These are phyloP conservation scores for Entamoeba histolytica DNA, from an alignment of 208 protist genomes.

Conservation along the genomic window DNA sequence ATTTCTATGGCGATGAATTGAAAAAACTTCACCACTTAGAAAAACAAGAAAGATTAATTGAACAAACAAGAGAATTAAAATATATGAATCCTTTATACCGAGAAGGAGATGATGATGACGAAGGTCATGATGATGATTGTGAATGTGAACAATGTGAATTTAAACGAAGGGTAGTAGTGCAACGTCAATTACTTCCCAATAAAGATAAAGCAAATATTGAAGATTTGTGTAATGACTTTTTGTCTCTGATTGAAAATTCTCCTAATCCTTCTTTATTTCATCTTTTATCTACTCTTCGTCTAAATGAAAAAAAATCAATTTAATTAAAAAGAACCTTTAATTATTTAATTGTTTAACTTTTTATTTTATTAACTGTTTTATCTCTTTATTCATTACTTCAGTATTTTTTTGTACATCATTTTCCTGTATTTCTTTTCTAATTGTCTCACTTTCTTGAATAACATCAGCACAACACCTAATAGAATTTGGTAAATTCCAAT, in stretches of 20 bases:
- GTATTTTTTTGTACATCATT: too few relatives aligned
- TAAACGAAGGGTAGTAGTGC: neutral
- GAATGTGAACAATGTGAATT: neutral
- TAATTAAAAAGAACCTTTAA: too few relatives aligned
- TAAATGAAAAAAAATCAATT: too few relatives aligned
- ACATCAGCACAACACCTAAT: neutral
- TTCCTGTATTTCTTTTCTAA: too few relatives aligned
- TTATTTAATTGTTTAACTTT: too few relatives aligned
- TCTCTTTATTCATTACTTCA: too few relatives aligned
- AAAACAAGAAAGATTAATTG: neutral
- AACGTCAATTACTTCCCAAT: neutral
- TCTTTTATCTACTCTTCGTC: too few relatives aligned
- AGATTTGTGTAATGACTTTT: neutral
- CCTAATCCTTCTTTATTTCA: neutral
- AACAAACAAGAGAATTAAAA: neutral
- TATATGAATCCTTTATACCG: neutral
- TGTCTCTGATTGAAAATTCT: neutral
- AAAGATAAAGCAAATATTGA: neutral
- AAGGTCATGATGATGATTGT: neutral
- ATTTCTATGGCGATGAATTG: neutral
- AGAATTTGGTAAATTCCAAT: neutral
- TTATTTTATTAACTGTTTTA: too few relatives aligned
- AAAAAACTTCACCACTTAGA: neutral
- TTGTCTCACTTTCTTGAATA: neutral
- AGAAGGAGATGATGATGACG: neutral